Base-by-base conservation (phyloP, 345 rosid genomes). In the Aegle marmelos region DNA sequence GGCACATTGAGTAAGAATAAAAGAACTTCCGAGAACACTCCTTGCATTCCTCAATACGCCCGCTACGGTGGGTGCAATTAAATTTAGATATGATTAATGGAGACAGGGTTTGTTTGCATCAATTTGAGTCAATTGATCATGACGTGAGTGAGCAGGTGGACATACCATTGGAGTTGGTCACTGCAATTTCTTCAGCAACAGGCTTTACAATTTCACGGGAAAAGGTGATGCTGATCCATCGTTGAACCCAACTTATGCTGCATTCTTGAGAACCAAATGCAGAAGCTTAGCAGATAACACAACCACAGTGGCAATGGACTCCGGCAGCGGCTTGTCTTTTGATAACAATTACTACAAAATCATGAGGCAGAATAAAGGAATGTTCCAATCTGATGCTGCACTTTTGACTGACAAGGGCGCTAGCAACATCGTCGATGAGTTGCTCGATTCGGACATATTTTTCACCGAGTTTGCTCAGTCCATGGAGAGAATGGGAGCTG, bases 181-280 rank as follows among this genome's bases (percentile, higher is more conserved):
- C 67, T 86, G 88, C 79, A 77, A 0, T 10, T 50, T 76, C 62
- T 83, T 86, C 85, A 77, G 81, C 83, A 74, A 24, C 45, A 67
- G 88, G 61, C 82, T 86, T 21, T 86, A 81, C 83, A 79, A 86
- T 80, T 86, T 86, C 85, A 76, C 85, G 11, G 92, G 90, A 34
- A 84, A 79, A 11, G 82, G 84, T 0, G 83, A 72, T 54, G 77
- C 76, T 5, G 87, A 84, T 69, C 85, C 85, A 34, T 71, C 84
- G 34, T 75, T 84, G 34, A 34, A 84, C 80, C 22, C 83, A 6
- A 56, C 70, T 4, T 84, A 84, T 56, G 86, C 83, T 48, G 73
- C 70, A 10, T 76, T 74, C 69, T 63, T 83, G 54, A 83, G 71
- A 68, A 72, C 80, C 60, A 60, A 70, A 9, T 84, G 83, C 65